These are phyloP conservation scores for Catenaria anguillulae DNA, from an alignment of 371 early-diverging fungal species.

Conservation along the genomic window DNA sequence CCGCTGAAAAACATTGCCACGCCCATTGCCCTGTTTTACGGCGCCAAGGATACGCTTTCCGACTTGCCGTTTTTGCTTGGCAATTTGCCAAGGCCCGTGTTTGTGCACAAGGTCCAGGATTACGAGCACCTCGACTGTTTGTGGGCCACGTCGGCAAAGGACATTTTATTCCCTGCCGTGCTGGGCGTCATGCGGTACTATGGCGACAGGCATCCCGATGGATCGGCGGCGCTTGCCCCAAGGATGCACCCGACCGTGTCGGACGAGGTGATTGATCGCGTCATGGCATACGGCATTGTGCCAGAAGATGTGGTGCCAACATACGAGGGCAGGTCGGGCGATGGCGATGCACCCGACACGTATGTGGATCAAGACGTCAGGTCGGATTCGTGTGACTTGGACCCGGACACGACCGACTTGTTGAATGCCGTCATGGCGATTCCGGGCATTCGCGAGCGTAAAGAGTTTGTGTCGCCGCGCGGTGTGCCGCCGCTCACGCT, in stretches of 20 bases:
- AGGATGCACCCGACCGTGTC: not conserved
- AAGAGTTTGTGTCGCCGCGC: too few relatives aligned
- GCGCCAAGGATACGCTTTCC: slow-evolving; percentile 69
- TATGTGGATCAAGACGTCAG: too few relatives aligned
- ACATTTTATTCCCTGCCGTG: not conserved
- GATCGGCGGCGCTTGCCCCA: not conserved
- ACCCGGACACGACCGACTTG: too few relatives aligned
- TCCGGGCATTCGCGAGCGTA: too few relatives aligned
- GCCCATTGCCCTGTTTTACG: slow-evolving; percentile 78
- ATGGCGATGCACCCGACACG: too few relatives aligned
- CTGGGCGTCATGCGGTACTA: not conserved
- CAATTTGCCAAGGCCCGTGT: slow-evolving; percentile 41
- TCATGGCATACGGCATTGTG: not conserved
- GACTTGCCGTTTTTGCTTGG: slow-evolving; percentile 46
- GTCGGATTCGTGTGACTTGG: too few relatives aligned
- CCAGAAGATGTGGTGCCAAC: too few relatives aligned
- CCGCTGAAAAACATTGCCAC: slow-evolving; percentile 73
- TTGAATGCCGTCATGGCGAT: too few relatives aligned
- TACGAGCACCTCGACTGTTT: slow-evolving; percentile 34
- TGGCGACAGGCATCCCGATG: not conserved
- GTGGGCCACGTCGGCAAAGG: slow-evolving; percentile 1
- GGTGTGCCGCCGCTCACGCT: too few relatives aligned
- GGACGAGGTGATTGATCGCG: not conserved
- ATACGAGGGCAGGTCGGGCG: too few relatives aligned
- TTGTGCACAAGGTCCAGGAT: slow-evolving; percentile 41